Evolutionary conservation across 768 basidiomycete genomes (phyloP).

Genomic region (Cyclocybe cylindracea): DNA sequence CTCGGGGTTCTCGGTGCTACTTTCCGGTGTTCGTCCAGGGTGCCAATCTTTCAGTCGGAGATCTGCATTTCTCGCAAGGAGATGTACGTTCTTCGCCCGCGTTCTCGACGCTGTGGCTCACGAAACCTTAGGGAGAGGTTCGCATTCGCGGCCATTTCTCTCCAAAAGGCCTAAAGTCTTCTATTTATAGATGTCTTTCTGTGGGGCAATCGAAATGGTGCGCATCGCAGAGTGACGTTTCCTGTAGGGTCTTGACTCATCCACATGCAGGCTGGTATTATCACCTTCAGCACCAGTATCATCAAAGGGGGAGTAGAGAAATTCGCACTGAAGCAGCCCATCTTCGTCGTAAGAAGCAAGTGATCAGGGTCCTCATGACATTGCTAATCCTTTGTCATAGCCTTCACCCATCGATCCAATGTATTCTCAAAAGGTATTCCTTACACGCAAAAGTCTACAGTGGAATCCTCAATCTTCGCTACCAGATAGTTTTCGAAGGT

Average conservation of each 20-base stretch:
- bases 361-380: background rate
- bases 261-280: conserved; percentile 56
- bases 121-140: background rate
- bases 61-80: conserved; percentile 79
- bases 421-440: conserved; percentile 62
- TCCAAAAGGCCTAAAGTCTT: too few species aligned
- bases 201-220: conserved; percentile 79
- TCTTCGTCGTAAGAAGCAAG: conserved; percentile 56
- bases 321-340: conserved; percentile 72
- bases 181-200: conserved; percentile 58
- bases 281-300: conserved; percentile 71
- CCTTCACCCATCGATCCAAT: conserved; percentile 76
- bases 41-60: conserved; percentile 77
- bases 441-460: background rate
- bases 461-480: background rate
- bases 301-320: conserved; percentile 77
- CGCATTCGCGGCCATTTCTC: background rate
- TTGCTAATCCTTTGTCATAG: conserved; percentile 27
- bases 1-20: conserved; percentile 71
- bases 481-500: conserved; percentile 71
- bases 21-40: conserved; percentile 79
- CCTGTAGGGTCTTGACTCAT: background rate
- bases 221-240: conserved; percentile 1
- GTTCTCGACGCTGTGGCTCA: background rate
- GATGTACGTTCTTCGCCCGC: conserved; percentile 41